A percentile compares a stretch with the other conserved stretches of the same genome.
Conservation (phyloP, 2,329 filamentous ascomycete genomes). For the Aureobasidium lini region DNA sequence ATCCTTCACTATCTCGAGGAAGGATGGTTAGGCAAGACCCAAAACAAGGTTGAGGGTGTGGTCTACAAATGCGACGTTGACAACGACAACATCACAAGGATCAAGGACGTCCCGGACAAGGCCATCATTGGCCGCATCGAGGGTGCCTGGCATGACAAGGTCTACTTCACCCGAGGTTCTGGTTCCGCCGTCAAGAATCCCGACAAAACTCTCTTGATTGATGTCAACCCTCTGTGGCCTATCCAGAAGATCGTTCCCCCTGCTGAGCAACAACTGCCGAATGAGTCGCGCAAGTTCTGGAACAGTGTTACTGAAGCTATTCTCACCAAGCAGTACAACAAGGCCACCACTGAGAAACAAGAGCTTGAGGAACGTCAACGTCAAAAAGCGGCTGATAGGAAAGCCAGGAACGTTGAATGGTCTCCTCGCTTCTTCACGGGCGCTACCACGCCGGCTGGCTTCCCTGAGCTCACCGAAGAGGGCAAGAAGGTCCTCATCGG, state of each 20-base stretch:
- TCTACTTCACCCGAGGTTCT: slow-evolving; percentile 51
- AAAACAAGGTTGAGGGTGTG: slow-evolving; percentile 85
- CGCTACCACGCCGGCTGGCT: slow-evolving; percentile 51
- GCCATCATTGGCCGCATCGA: slow-evolving; percentile 76
- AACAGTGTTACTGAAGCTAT: slow-evolving; percentile 81
- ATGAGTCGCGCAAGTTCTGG: slow-evolving; percentile 89
- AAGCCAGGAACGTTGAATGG: slow-evolving; percentile 63
- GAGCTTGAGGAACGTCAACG: slow-evolving; percentile 88
- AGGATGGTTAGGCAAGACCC: slow-evolving; percentile 84
- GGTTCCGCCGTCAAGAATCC: slow-evolving; percentile 40
- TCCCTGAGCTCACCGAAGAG: slow-evolving; percentile 55
- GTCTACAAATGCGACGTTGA: slow-evolving; percentile 74
- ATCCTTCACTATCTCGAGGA: slow-evolving; percentile 92
- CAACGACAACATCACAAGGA: slow-evolving; percentile 69
- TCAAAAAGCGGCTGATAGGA: slow-evolving; percentile 72
- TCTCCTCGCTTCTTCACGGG: slow-evolving; percentile 79
- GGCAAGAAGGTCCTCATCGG: slow-evolving; percentile 51
- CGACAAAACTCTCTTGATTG: slow-evolving; percentile 66
- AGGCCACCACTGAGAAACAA: slow-evolving; percentile 79
- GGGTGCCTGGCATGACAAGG: slow-evolving; percentile 74
- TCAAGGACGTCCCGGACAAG: slow-evolving; percentile 79
- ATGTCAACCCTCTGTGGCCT: slow-evolving; percentile 75
- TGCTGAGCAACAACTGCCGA: slow-evolving; percentile 67
- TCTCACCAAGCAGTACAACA: slow-evolving; percentile 68
- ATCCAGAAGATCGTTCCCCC: slow-evolving; percentile 74